Percentiles rank a stretch among this genome's conserved stretches.
These are phyloP conservation scores for Termitomyces sp. DNA, from an alignment of 1,284 basidiomycete species.

Conservation along the genomic window DNA sequence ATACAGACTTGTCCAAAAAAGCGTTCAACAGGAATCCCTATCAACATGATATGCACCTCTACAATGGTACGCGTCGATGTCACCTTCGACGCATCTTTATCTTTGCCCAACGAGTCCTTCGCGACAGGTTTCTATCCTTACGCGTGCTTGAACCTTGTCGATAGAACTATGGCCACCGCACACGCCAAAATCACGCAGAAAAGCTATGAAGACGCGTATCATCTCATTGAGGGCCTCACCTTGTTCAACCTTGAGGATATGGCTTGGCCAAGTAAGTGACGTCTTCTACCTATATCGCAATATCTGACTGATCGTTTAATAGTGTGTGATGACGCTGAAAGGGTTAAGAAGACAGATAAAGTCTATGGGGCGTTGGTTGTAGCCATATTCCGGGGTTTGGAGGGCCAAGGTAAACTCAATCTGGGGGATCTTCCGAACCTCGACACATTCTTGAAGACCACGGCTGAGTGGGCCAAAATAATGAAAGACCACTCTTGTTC, in stretches of 20 bases:
- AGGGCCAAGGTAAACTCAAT: conserved; percentile 26
- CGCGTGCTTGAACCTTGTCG: conserved; percentile 30
- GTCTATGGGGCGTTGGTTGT: conserved; percentile 34
- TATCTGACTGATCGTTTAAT: neutral
- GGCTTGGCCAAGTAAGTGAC: conserved; percentile 28
- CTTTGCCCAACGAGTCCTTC: neutral
- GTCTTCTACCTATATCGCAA: neutral
- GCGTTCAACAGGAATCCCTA: conserved; percentile 34
- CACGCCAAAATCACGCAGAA: conserved; percentile 30
- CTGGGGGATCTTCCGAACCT: conserved; percentile 29
- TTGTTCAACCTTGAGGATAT: conserved; percentile 29
- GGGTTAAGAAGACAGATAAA: conserved; percentile 29
- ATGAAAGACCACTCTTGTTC: conserved; percentile 20
- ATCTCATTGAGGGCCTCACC: conserved; percentile 28
- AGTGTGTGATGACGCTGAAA: conserved; percentile 36
- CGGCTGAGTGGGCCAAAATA: conserved; percentile 25
- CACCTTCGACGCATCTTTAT: neutral
- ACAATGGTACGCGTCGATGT: conserved; percentile 27
- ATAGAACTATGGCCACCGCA: conserved; percentile 25
- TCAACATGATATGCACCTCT: conserved; percentile 33
- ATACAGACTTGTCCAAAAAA: conserved; percentile 27
- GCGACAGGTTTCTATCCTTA: conserved; percentile 29
- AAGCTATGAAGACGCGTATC: conserved; percentile 30
- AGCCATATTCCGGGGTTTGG: conserved; percentile 30
- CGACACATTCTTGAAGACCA: conserved; percentile 29